These are phyloP conservation scores for Elaeis guineensis DNA, from an alignment of 176 grass and related monocot genomes.

Conservation along the genomic window DNA sequence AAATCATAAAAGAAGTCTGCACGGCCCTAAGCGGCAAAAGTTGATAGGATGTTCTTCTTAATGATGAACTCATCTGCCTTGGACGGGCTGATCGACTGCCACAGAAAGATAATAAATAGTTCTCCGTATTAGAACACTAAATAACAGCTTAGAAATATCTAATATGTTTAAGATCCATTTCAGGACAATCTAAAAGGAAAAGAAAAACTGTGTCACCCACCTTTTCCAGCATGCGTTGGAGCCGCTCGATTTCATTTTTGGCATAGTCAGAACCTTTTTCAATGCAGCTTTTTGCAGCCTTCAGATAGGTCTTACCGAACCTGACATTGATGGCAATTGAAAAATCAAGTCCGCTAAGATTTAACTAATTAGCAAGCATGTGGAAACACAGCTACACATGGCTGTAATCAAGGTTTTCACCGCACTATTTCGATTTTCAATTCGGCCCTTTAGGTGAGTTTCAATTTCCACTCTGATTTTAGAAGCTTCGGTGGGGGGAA, in stretches of 20 bases:
- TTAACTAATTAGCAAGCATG: too few species aligned
- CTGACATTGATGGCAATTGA: slow-evolving; percentile 18
- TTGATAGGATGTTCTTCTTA: slow-evolving; percentile 94
- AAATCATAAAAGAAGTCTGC: too few species aligned
- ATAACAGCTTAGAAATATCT: too few species aligned
- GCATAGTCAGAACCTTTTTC: slow-evolving; percentile 67
- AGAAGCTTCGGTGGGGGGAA: too few species aligned
- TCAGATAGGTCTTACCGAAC: slow-evolving; percentile 79
- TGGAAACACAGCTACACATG: too few species aligned
- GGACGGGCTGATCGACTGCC: slow-evolving; percentile 62
- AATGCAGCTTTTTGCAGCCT: slow-evolving; percentile 56
- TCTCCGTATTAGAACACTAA: too few species aligned
- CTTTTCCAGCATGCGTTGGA: slow-evolving; percentile 84
- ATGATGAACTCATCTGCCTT: slow-evolving; percentile 89
- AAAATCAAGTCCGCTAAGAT: too few species aligned
- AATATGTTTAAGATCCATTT: too few species aligned
- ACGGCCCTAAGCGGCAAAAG: slow-evolving; percentile 47
- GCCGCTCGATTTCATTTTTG: slow-evolving; percentile 79
- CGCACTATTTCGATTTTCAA: too few species aligned
- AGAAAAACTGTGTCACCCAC: slow-evolving; percentile 17
- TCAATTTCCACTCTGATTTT: too few species aligned
- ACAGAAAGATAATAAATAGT: neutral
- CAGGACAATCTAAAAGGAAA: neutral
- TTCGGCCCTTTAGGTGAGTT: too few species aligned
- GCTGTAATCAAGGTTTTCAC: too few species aligned